Conservation (phyloP, 2,329 filamentous ascomycete species). For the Xylariaceae sp. region DNA sequence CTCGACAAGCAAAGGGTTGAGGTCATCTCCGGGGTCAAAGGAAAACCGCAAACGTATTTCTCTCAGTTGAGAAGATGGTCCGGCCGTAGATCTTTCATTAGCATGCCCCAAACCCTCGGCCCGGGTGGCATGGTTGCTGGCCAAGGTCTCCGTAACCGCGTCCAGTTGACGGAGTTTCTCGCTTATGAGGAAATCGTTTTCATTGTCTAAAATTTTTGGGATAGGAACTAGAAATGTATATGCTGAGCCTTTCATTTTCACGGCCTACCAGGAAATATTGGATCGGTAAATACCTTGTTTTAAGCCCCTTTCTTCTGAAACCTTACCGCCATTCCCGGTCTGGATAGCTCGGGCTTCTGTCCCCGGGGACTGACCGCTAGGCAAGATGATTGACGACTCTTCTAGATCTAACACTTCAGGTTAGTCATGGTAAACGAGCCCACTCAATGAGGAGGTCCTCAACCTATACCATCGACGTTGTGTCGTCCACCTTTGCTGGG, state of each 20-base stretch:
- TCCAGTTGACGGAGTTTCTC: slow-evolving; percentile 25
- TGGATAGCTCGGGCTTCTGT: not conserved
- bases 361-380: not conserved
- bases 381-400: not conserved
- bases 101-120: not conserved
- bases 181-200: slow-evolving; percentile 29
- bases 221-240: slow-evolving; percentile 7
- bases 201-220: slow-evolving; percentile 25
- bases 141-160: not conserved
- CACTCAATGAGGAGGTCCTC: no score
- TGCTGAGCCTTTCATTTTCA: not conserved
- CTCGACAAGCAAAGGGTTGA: not conserved
- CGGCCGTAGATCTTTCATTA: not conserved
- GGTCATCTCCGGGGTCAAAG: slow-evolving; percentile 25
- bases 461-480: slow-evolving; percentile 15
- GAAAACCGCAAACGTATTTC: slow-evolving; percentile 22
- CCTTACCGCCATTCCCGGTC: not conserved
- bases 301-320: not conserved
- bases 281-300: slow-evolving; percentile 2
- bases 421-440: not conserved
- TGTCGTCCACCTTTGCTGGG: slow-evolving; percentile 28
- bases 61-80: slow-evolving; percentile 5
- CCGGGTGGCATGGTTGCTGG: not conserved
- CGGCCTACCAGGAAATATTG: not conserved
- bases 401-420: not conserved